These are phyloP conservation scores for Fusarium longipes DNA, from an alignment of 2,329 filamentous ascomycete genomes.

Conservation along the genomic window DNA sequence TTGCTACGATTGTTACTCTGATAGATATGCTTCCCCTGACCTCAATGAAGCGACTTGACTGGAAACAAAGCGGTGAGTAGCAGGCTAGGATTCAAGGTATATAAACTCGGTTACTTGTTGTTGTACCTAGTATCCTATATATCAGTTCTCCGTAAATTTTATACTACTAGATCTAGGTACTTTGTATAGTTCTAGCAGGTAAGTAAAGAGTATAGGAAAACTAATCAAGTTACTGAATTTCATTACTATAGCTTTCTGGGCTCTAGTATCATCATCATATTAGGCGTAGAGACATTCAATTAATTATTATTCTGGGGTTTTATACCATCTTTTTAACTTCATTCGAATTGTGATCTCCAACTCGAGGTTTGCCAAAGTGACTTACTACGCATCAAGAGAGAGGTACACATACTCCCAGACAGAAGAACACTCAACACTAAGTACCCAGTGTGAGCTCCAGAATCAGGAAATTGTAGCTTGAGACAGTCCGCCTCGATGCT, in stretches of 20 bases:
- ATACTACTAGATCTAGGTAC: too few species aligned
- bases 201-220: too few species aligned
- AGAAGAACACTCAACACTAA: not conserved
- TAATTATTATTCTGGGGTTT: too few species aligned
- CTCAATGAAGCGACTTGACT: conserved; percentile 4
- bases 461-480: conserved; percentile 22
- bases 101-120: not conserved
- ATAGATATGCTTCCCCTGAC: conserved; percentile 9
- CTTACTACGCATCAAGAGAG: too few species aligned
- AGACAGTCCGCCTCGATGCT: conserved; percentile 19
- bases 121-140: not conserved
- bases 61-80: not conserved
- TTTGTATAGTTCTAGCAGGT: too few species aligned
- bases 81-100: not conserved
- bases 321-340: too few species aligned
- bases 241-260: too few species aligned
- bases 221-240: too few species aligned
- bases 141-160: not conserved
- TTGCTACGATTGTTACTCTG: conserved; percentile 8
- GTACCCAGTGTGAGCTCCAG: not conserved
- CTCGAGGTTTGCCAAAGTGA: not conserved
- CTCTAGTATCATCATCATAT: too few species aligned
- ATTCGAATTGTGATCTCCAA: not conserved
- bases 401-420: not conserved
- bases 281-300: too few species aligned